Evolutionary conservation across 2,329 filamentous ascomycete species (phyloP), one percentile per base, ranked within the genome.

Genomic region (Sarocladiaceae sp.): DNA sequence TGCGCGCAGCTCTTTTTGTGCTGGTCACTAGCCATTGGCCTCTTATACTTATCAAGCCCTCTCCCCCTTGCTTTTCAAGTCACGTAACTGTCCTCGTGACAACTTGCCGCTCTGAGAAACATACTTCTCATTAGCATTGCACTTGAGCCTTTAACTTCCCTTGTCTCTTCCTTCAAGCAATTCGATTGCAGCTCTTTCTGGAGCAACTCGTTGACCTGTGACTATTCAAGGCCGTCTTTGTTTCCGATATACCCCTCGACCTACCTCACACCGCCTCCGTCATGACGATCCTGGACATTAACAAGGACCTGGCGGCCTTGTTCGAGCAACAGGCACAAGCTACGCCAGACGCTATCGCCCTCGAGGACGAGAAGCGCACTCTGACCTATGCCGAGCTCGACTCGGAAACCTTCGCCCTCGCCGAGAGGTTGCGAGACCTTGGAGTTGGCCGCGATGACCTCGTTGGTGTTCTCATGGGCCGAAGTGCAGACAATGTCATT

Each of bases 401-500:
- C 62, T 67, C 75, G 47, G 81, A 84, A 65, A 86, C 88, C 42
- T 78, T 78, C 54, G 70, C 72, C n/a, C 79, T 92, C 53, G 79
- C 86, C 52, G 71, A 75, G 59, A 80, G 78, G 42, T 78, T 93
- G 49, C 84, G 83, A 39, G 68, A 72, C 52, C 77, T 85, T 69
- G 86, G 87, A 39, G 87, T 92, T 52, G 79, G 82, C 53, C 84
- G 87, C 54, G 87, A 93, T 66, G 78, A 77, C 58, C 77, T 90
- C 17, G 88, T 92, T 28, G 88, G 88, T 51, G 83, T 93, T 37
- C 76, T 92, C 50, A 78, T 92, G 63, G 84, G 83, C 52, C 83
- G 88, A 52, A 89, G 86, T 64, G 86, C 87, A 47, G 80, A 90
- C 68, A 90, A 92, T 68, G 86, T 93, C 55, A 84, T 92, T 66